Base-by-base conservation (phyloP, 768 basidiomycete species). In the Cyathus striatus region DNA sequence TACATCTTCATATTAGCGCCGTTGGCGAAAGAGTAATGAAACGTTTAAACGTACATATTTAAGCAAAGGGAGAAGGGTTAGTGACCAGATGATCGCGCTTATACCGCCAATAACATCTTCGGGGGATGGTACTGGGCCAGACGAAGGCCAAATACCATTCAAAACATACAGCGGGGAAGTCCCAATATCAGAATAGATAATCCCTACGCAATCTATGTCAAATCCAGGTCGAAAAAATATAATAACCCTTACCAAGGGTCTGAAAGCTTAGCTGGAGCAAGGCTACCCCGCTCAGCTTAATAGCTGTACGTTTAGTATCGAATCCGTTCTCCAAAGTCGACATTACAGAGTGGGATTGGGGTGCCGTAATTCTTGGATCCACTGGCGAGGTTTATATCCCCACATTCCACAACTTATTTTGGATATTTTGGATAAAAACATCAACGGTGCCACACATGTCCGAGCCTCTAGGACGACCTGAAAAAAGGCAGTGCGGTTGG, bases 91-190 rank as follows among this genome's bases (percentile, higher is more conserved):
- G 44, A 85, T 82, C 16, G 80, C 78, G 44, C 73, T 77, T 36
- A 84, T 48, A 4, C 74, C 76, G 0, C 83, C 82, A 40, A 86
- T 75, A 13, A 83, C 59, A 53, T 84, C 82, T 46, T 86, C 82
- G 41, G 63, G 50, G 0, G 72, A 59, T 0, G 82, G 83, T 0
- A 65, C 54, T 12, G 68, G 65, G 0, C 74, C 75, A 4, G 50
- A 42, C 1, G 74, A 27, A 2, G 78, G 68, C 75, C 79, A 85
- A 12, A 85, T 73, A 6, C 81, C 81, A 51, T 82, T 83, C 22
- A 84, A 55, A 2, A 79, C 75, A 56, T 85, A 85, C 12, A 83
- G 56, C 1, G 82, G 80, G 0, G 76, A 79, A 0, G 81, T 83
- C 5, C 81, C 72, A 44, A 75, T 70, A 49, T 71, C 73, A 2